phyloP scores from a whole-genome alignment of 1,284 basidiomycete species.

The Kwoniella shivajii region DNA sequence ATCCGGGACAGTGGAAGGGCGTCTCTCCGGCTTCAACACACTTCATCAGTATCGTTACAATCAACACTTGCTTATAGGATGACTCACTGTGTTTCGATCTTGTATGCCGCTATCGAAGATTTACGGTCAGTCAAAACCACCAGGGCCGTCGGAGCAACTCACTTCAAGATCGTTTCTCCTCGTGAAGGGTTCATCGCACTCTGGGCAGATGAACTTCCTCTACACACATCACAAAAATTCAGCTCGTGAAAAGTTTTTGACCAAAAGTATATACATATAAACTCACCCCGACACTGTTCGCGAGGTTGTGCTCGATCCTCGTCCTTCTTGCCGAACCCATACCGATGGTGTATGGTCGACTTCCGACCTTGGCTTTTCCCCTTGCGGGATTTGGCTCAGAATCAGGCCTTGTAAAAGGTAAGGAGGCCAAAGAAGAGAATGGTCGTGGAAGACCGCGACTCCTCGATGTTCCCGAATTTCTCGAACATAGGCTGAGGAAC shows the following conservation, averaged over 20 bases:
- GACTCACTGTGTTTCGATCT: conserved; percentile 17
- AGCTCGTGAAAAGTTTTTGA: too few relatives aligned
- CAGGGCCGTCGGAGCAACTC: background rate
- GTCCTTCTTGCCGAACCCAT: background rate
- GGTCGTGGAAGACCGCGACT: background rate
- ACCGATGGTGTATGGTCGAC: background rate
- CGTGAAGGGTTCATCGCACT: conserved; percentile 11
- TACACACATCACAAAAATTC: background rate
- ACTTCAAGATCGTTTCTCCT: conserved; percentile 16
- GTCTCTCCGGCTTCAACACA: conserved; percentile 10
- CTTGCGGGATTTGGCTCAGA: background rate
- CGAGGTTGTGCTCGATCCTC: background rate
- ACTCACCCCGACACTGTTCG: background rate
- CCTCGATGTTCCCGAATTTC: too few relatives aligned
- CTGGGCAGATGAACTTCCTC: conserved; percentile 2
- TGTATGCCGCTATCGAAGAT: conserved; percentile 10
- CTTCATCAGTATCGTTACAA: background rate
- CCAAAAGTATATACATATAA: too few relatives aligned
- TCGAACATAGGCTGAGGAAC: too few relatives aligned
- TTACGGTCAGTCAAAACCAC: background rate
- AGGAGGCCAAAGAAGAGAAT: background rate
- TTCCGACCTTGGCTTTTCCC: background rate
- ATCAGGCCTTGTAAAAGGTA: too few relatives aligned
- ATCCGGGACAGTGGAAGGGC: conserved; percentile 14
- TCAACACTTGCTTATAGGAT: too few relatives aligned